Evolutionary conservation across 768 basidiomycete species (phyloP).

Genomic region (Lactifluus subvellereus): DNA sequence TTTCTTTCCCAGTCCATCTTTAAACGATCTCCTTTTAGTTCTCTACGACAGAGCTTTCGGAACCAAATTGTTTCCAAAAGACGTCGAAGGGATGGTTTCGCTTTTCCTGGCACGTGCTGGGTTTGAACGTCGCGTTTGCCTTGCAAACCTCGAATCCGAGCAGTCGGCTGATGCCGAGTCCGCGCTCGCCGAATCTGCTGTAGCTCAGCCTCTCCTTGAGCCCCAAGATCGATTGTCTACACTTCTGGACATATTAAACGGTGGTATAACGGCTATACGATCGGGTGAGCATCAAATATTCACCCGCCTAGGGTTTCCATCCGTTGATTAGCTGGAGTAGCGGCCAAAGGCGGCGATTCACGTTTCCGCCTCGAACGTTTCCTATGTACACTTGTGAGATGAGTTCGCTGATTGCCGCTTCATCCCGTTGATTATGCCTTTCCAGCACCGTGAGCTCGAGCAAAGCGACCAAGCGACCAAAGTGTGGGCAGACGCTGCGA

Average conservation of each 20-base stretch:
- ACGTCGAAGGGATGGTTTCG: conserved; percentile 21
- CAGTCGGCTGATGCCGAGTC: background rate
- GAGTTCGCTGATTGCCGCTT: conserved; percentile 38
- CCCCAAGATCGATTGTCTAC: conserved; percentile 46
- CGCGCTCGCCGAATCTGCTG: background rate
- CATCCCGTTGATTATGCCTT: background rate
- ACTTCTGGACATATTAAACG: conserved; percentile 40
- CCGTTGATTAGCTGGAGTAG: conserved; percentile 32
- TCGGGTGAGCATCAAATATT: conserved; percentile 5
- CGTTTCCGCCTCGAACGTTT: conserved; percentile 80
- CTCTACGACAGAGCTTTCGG: conserved; percentile 20
- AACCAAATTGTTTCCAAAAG: conserved; percentile 20
- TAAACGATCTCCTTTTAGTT: background rate
- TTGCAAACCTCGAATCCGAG: conserved; percentile 4
- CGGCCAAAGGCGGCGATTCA: conserved; percentile 63
- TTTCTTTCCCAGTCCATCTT: background rate
- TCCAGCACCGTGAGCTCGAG: conserved; percentile 41
- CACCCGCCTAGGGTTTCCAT: background rate
- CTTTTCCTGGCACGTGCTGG: conserved; percentile 22
- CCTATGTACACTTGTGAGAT: conserved; percentile 59
- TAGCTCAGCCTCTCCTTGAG: conserved; percentile 26
- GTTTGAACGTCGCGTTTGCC: conserved; percentile 19
- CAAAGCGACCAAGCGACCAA: conserved; percentile 32
- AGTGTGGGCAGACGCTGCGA: conserved; percentile 62
- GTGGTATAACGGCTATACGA: conserved; percentile 14